These are phyloP conservation scores for Macadamia integrifolia DNA, from an alignment of 164 flowering plant species.

Conservation along the genomic window DNA sequence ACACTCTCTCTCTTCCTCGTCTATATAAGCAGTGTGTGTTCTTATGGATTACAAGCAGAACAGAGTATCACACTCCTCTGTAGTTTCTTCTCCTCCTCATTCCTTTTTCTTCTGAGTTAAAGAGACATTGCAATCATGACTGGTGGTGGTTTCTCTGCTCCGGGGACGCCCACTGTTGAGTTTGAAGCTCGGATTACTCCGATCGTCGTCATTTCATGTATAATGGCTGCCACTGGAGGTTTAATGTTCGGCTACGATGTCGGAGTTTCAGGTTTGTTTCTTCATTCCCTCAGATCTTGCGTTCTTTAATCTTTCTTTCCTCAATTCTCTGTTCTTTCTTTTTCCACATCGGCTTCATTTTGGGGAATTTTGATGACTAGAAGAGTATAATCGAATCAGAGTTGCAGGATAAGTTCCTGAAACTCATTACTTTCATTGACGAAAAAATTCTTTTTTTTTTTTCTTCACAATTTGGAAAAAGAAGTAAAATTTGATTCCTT, in stretches of 20 bases:
- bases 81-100: background rate
- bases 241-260: slow-evolving; percentile 95
- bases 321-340: background rate
- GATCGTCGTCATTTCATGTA: slow-evolving; percentile 84
- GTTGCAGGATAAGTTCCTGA: no score
- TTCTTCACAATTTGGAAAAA: no score
- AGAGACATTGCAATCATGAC: slow-evolving; percentile 16
- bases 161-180: slow-evolving; percentile 37
- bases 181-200: slow-evolving; percentile 92
- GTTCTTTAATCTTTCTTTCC: no score
- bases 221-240: slow-evolving; percentile 96
- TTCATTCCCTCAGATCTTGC: slow-evolving; percentile 22
- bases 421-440: no score
- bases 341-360: background rate
- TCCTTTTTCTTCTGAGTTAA: background rate
- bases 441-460: no score
- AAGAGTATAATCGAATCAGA: no score
- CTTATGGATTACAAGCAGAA: no score
- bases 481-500: no score
- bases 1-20: no score
- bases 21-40: no score
- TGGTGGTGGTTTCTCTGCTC: slow-evolving; percentile 53
- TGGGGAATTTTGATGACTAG: no score
- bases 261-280: slow-evolving; percentile 54
- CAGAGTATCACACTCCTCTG: background rate